A percentile compares a stretch with the other conserved stretches of the same genome.
Evolutionary conservation across 495 filamentous ascomycete genomes (phyloP).

Genomic region (Chaetomidium leptoderma): DNA sequence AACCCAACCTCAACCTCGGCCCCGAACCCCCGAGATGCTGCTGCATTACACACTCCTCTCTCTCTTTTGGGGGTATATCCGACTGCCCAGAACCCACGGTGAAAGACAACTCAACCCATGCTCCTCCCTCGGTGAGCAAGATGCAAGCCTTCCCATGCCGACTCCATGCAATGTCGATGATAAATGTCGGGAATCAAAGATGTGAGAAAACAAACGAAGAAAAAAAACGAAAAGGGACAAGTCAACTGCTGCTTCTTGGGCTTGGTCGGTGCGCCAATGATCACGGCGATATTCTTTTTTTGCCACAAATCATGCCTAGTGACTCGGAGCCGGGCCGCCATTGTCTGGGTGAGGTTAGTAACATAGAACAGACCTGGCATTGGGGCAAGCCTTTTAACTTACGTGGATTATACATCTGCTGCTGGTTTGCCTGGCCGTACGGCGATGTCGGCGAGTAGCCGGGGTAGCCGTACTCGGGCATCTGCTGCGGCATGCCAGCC

Average conservation of each 20-base stretch:
- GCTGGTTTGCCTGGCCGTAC: conserved; percentile 60
- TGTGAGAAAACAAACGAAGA: not conserved
- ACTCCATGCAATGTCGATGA: conserved; percentile 10
- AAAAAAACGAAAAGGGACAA: conserved; percentile 9
- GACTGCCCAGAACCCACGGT: conserved; percentile 5
- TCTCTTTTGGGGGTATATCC: conserved; percentile 13
- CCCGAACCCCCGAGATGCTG: not conserved
- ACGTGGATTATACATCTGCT: conserved; percentile 76
- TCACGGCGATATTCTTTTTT: not conserved
- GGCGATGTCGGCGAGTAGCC: conserved; percentile 69
- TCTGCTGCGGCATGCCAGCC: conserved; percentile 53
- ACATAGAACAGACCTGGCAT: not conserved
- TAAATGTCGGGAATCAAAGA: conserved; percentile 1
- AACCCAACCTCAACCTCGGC: not conserved
- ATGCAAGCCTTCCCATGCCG: conserved; percentile 10
- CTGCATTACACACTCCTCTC: not conserved
- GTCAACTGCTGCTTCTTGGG: not conserved
- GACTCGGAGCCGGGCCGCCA: conserved; percentile 19
- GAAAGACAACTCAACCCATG: conserved; percentile 7
- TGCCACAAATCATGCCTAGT: not conserved
- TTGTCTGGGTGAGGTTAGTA: conserved; percentile 26
- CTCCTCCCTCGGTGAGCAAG: not conserved
- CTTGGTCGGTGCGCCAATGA: not conserved
- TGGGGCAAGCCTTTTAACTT: conserved; percentile 34
- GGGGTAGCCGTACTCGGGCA: conserved; percentile 61